Evolutionary conservation across 73 alveolate genomes (phyloP).

Genomic region (Blepharisma japonicum): DNA sequence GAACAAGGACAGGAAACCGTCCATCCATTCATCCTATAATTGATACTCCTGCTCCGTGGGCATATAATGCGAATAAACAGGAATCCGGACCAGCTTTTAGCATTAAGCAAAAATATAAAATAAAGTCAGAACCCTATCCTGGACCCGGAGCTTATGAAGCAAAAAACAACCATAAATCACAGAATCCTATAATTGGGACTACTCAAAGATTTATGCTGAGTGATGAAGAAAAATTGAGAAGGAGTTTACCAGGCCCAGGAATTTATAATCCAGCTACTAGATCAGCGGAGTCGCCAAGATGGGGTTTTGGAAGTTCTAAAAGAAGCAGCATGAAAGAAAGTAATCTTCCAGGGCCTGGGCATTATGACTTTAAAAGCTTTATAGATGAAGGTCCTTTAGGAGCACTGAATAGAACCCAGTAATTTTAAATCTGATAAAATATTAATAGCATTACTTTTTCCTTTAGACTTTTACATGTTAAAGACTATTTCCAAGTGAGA

Average conservation of each 20-base stretch:
- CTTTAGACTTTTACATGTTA: too few relatives aligned
- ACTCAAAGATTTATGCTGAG: neutral
- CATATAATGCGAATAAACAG: too few relatives aligned
- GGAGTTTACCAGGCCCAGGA: conserved; percentile 6
- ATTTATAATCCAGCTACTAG: neutral
- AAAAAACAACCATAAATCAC: neutral
- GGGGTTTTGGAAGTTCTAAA: conserved; percentile 2
- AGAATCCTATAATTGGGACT: neutral
- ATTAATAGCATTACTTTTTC: too few relatives aligned
- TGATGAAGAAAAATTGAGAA: neutral
- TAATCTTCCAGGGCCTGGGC: conserved; percentile 25
- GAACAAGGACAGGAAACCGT: too few relatives aligned
- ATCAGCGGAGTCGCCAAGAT: conserved; percentile 7
- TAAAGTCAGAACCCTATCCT: too few relatives aligned
- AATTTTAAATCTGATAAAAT: too few relatives aligned
- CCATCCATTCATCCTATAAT: too few relatives aligned
- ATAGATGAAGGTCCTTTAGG: neutral
- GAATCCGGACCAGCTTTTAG: too few relatives aligned
- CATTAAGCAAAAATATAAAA: too few relatives aligned
- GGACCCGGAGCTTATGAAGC: conserved; percentile 18
- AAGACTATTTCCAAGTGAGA: too few relatives aligned
- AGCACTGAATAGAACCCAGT: too few relatives aligned
- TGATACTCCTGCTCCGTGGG: too few relatives aligned
- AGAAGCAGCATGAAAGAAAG: neutral
- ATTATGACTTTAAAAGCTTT: neutral